Conservation (phyloP, 306 rosid genomes). For the Oemleria cerasiformis region DNA sequence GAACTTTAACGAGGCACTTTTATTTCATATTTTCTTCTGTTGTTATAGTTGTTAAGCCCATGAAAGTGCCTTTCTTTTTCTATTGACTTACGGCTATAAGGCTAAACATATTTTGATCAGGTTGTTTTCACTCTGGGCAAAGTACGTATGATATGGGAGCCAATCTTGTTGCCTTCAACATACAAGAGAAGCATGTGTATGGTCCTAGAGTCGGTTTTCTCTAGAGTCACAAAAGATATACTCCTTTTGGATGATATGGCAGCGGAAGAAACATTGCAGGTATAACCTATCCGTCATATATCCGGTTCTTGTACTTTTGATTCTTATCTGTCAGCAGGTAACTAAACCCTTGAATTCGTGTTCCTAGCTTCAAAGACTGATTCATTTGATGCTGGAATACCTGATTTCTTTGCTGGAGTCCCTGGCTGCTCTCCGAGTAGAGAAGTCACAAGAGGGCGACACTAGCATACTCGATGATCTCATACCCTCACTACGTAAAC, state of each 20-base stretch:
- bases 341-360: slow-evolving; percentile 27
- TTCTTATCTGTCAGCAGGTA: slow-evolving; percentile 14
- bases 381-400: slow-evolving; percentile 72
- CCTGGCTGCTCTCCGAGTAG: slow-evolving; percentile 36
- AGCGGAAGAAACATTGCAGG: slow-evolving; percentile 95
- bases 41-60: background rate
- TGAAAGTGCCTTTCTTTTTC: slow-evolving; percentile 8
- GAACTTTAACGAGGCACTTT: slow-evolving; percentile 1
- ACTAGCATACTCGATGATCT: slow-evolving; percentile 45
- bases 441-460: slow-evolving; percentile 47
- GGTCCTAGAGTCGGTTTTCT: slow-evolving; percentile 80
- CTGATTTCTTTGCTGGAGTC: slow-evolving; percentile 62
- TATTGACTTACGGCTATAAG: slow-evolving; percentile 16
- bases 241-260: slow-evolving; percentile 91
- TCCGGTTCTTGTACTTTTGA: slow-evolving; percentile 12
- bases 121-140: slow-evolving; percentile 86
- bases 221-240: slow-evolving; percentile 67
- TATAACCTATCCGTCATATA: slow-evolving; percentile 5
- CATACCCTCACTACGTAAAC: slow-evolving; percentile 71
- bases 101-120: slow-evolving; percentile 45
- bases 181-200: slow-evolving; percentile 78
- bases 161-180: slow-evolving; percentile 74
- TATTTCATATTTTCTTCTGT: slow-evolving; percentile 9
- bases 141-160: slow-evolving; percentile 92
- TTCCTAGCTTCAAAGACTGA: slow-evolving; percentile 70